These are phyloP conservation scores for Cephaloascus fragrans DNA, from an alignment of 805 yeast species.

Conservation along the genomic window DNA sequence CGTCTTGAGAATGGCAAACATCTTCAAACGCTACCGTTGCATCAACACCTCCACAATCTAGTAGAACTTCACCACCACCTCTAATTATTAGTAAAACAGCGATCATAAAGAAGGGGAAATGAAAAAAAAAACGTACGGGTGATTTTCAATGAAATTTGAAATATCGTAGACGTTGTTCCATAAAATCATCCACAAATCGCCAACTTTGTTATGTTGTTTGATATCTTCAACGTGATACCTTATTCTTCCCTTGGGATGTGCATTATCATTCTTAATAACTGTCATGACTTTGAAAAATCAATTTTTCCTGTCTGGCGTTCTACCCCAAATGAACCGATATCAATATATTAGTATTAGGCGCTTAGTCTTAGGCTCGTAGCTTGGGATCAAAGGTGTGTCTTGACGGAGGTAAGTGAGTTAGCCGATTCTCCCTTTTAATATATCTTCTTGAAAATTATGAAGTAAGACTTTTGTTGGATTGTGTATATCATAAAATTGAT, in stretches of 20 bases:
- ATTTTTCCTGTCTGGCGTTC: too few relatives aligned
- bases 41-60: conserved; percentile 72
- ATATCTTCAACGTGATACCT: conserved; percentile 34
- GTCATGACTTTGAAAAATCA: too few relatives aligned
- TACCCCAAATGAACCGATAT: too few relatives aligned
- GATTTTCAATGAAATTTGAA: conserved; percentile 59
- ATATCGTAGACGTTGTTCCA: conserved; percentile 75
- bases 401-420: too few relatives aligned
- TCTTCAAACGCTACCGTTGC: conserved; percentile 58
- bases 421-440: too few relatives aligned
- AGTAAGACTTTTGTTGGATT: too few relatives aligned
- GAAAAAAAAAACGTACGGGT: conserved; percentile 35
- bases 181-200: conserved; percentile 77
- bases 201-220: conserved; percentile 60
- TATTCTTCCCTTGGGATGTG: not conserved
- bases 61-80: conserved; percentile 60
- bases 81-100: conserved; percentile 8
- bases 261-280: not conserved
- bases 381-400: too few relatives aligned
- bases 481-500: too few relatives aligned
- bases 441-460: too few relatives aligned
- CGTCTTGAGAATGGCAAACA: conserved; percentile 1
- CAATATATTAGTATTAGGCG: too few relatives aligned
- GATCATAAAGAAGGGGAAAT: too few relatives aligned
- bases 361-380: too few relatives aligned